A percentile compares a stretch with the other conserved stretches of the same genome.
Conservation (phyloP, 352 stramenopile genomes). For the Pythium utonaiense region DNA sequence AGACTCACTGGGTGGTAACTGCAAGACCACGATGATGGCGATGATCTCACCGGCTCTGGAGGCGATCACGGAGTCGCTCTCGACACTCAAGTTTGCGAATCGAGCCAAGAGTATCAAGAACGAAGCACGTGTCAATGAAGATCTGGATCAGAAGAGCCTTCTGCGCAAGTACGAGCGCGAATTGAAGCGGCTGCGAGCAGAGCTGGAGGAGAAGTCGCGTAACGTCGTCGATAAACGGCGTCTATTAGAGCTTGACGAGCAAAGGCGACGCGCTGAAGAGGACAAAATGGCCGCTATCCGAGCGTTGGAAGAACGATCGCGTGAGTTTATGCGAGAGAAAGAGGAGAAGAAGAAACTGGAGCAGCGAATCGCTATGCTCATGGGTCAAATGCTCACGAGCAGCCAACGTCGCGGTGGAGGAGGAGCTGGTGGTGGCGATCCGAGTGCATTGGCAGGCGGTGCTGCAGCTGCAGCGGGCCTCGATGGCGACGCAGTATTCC, state of each 20-base stretch:
- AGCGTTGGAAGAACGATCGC: constrained; percentile 86
- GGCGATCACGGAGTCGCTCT: constrained; percentile 89
- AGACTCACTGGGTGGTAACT: constrained; percentile 89
- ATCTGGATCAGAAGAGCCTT: constrained; percentile 91
- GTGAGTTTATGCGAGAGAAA: constrained; percentile 95
- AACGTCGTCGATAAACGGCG: constrained; percentile 93
- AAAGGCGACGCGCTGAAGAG: constrained; percentile 86
- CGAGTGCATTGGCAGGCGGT: neutral
- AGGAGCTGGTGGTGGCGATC: constrained; percentile 2
- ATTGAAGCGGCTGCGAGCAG: constrained; percentile 88
- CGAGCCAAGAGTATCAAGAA: constrained; percentile 93
- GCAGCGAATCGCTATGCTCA: constrained; percentile 90
- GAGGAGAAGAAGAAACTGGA: constrained; percentile 95
- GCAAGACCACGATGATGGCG: constrained; percentile 96
- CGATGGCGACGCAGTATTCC: constrained; percentile 10
- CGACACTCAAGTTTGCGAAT: constrained; percentile 94
- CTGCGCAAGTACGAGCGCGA: constrained; percentile 95
- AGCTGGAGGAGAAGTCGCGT: constrained; percentile 90
- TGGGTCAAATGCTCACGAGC: constrained; percentile 91
- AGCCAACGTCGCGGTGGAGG: constrained; percentile 39
- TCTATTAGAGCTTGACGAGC: constrained; percentile 88
- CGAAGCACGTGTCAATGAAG: constrained; percentile 88
- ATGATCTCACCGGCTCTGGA: constrained; percentile 92
- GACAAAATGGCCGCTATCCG: constrained; percentile 95
- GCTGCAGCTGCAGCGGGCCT: neutral